These are phyloP conservation scores for Dioscorea cayenensis DNA, from an alignment of 116 monocot species.

Conservation along the genomic window DNA sequence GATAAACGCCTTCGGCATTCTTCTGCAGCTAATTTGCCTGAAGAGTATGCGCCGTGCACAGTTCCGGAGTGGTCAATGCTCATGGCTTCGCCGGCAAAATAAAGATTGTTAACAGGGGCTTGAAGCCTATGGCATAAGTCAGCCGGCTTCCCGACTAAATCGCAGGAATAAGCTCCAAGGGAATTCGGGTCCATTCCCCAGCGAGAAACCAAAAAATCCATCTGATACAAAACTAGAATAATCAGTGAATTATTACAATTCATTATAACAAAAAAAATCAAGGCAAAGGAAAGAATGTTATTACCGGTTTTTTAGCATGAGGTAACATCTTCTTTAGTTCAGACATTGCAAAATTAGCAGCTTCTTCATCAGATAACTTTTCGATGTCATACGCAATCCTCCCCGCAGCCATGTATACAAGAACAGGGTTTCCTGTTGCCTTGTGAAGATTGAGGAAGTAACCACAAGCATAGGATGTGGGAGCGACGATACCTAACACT, in stretches of 20 bases:
- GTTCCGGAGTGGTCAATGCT: conserved; percentile 73
- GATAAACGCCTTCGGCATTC: conserved; percentile 64
- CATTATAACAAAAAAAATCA: no score
- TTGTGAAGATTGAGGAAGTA: conserved; percentile 90
- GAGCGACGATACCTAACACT: conserved; percentile 53
- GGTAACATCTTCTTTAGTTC: conserved; percentile 65
- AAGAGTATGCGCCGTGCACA: conserved; percentile 76
- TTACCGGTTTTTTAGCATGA: conserved; percentile 57
- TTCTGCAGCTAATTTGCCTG: conserved; percentile 66
- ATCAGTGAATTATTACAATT: background rate
- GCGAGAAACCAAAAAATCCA: conserved; percentile 64
- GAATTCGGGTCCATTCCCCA: conserved; percentile 79
- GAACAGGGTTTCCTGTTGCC: conserved; percentile 60
- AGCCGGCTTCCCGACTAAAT: conserved; percentile 61
- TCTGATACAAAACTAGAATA: conserved; percentile 17
- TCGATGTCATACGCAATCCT: conserved; percentile 62
- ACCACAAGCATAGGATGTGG: conserved; percentile 56
- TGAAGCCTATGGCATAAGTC: conserved; percentile 61
- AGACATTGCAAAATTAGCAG: conserved; percentile 38
- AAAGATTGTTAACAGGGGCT: conserved; percentile 65
- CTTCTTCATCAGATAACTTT: conserved; percentile 58
- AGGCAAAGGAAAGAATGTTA: background rate
- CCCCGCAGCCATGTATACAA: conserved; percentile 80
- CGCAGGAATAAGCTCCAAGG: conserved; percentile 70
- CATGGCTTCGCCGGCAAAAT: conserved; percentile 88